phyloP scores from a whole-genome alignment of 2,329 filamentous ascomycete species.

The Aspergillus quadrilineatus region DNA sequence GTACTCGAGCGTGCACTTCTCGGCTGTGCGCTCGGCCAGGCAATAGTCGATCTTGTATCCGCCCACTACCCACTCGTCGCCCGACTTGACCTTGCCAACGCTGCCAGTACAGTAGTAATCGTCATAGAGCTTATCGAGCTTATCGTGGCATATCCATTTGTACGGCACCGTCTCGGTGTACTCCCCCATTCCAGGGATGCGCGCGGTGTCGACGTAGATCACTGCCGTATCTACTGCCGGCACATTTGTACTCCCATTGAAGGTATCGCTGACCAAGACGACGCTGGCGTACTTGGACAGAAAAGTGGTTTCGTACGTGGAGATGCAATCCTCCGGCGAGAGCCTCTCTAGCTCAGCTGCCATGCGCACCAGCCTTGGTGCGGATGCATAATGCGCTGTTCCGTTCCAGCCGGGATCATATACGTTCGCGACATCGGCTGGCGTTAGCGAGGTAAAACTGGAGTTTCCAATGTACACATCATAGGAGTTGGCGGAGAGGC shows the following conservation, averaged over 20 bases:
- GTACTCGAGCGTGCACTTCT: conserved; percentile 22
- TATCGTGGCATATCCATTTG: conserved; percentile 3
- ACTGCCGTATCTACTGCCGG: neutral
- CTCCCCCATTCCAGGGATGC: no score
- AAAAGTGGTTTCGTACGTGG: conserved; percentile 19
- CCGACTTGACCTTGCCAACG: neutral
- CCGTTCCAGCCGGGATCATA: neutral
- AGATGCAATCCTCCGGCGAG: conserved; percentile 12
- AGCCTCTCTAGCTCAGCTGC: neutral
- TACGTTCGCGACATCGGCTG: neutral
- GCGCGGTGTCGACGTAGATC: neutral
- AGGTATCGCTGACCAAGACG: conserved; percentile 10
- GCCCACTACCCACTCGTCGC: neutral
- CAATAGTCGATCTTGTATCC: conserved; percentile 9
- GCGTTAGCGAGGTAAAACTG: neutral
- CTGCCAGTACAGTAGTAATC: neutral
- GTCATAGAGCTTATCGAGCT: neutral
- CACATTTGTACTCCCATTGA: neutral
- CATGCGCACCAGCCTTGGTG: neutral
- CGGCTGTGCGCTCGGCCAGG: conserved; percentile 17
- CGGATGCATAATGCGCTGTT: no score
- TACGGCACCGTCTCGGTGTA: neutral
- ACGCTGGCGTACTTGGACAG: conserved; percentile 14
- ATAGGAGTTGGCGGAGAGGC: conserved; percentile 1
- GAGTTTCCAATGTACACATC: neutral